A percentile compares a stretch with the other conserved stretches of the same genome.
These are phyloP conservation scores for Knoxdaviesia capensis DNA, from an alignment of 2,329 filamentous ascomycete genomes.

Conservation along the genomic window DNA sequence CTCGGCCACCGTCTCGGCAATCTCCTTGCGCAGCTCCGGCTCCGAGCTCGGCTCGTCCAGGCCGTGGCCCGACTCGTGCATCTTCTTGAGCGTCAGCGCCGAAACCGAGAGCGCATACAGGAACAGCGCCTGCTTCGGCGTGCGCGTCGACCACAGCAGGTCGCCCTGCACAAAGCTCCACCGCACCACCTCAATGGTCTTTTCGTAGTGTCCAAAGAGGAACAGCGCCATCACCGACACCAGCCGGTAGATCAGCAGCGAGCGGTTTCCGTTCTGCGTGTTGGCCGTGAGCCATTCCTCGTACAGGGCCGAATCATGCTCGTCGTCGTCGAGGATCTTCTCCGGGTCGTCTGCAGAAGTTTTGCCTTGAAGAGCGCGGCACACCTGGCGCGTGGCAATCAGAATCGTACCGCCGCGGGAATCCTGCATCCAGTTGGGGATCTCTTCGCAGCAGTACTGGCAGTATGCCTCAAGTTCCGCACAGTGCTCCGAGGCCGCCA, in stretches of 20 bases:
- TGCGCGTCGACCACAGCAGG: slow-evolving; percentile 38
- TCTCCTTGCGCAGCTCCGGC: slow-evolving; percentile 12
- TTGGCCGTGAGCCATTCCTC: slow-evolving; percentile 34
- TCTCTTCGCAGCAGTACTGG: slow-evolving; percentile 52
- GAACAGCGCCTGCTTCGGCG: slow-evolving; percentile 34
- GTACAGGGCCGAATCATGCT: slow-evolving; percentile 38
- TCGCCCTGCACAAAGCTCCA: slow-evolving; percentile 24
- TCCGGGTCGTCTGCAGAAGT: slow-evolving; percentile 30
- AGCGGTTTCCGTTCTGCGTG: slow-evolving; percentile 38
- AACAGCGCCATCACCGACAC: slow-evolving; percentile 43
- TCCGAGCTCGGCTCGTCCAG: background rate
- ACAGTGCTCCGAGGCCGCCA: slow-evolving; percentile 50
- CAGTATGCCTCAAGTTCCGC: slow-evolving; percentile 51
- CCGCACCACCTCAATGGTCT: slow-evolving; percentile 35
- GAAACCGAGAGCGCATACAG: slow-evolving; percentile 38
- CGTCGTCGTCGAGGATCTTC: slow-evolving; percentile 45
- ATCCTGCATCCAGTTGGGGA: slow-evolving; percentile 51
- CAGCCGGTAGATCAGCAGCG: slow-evolving; percentile 47
- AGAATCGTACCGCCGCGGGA: slow-evolving; percentile 51
- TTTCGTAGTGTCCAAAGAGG: slow-evolving; percentile 41
- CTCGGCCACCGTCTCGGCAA: slow-evolving; percentile 27
- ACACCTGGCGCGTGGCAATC: slow-evolving; percentile 43
- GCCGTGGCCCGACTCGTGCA: slow-evolving; percentile 21
- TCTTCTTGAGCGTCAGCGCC: slow-evolving; percentile 26
- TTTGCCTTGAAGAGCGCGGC: slow-evolving; percentile 55